A percentile compares a stretch with the other conserved stretches of the same genome.
These are phyloP conservation scores for Globisporangium apiculatum DNA, from an alignment of 352 stramenopile genomes.

Conservation along the genomic window DNA sequence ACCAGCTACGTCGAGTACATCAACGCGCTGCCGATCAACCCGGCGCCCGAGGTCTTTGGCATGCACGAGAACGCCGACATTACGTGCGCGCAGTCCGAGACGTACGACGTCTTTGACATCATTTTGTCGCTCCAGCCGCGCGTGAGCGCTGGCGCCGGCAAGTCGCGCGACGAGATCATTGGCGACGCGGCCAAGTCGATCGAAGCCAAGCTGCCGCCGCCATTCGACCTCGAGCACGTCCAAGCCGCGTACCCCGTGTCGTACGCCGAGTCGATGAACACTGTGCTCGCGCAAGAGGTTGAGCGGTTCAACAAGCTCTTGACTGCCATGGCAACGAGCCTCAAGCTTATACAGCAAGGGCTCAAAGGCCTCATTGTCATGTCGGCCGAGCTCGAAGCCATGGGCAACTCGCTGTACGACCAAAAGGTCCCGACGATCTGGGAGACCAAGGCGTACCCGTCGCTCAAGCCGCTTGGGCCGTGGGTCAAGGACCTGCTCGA, in stretches of 20 bases:
- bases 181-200: slow-evolving; percentile 65
- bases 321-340: slow-evolving; percentile 49
- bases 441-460: slow-evolving; percentile 88
- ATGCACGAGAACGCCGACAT: slow-evolving; percentile 95
- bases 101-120: slow-evolving; percentile 83
- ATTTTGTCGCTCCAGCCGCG: slow-evolving; percentile 76
- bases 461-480: slow-evolving; percentile 80
- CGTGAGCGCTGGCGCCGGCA: slow-evolving; percentile 52
- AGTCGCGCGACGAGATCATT: slow-evolving; percentile 77
- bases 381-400: slow-evolving; percentile 79
- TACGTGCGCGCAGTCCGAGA: slow-evolving; percentile 88
- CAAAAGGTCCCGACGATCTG: slow-evolving; percentile 86
- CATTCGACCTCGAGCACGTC: slow-evolving; percentile 79
- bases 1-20: slow-evolving; percentile 92
- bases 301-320: slow-evolving; percentile 83
- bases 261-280: slow-evolving; percentile 95
- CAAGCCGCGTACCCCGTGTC: slow-evolving; percentile 82
- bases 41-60: slow-evolving; percentile 89
- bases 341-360: slow-evolving; percentile 63
- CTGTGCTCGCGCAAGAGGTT: slow-evolving; percentile 86
- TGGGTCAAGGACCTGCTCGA: slow-evolving; percentile 88
- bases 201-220: slow-evolving; percentile 41
- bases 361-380: slow-evolving; percentile 82
- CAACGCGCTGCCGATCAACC: slow-evolving; percentile 86
- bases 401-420: slow-evolving; percentile 83